Base-by-base conservation (phyloP, 2,329 filamentous ascomycete genomes). In the Fusarium siculi region DNA sequence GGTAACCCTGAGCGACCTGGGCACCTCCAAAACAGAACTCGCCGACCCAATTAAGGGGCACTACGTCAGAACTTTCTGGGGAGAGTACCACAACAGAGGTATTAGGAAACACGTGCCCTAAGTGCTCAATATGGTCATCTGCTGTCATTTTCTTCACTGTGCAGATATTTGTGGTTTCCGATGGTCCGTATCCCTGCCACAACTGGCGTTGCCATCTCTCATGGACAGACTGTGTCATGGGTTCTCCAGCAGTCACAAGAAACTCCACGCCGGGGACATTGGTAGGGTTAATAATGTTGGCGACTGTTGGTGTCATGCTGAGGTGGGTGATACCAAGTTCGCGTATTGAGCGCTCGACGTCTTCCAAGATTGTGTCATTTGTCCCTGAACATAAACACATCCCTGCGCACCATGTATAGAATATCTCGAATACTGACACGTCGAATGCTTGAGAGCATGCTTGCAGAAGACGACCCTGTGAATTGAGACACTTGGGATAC, bases 381-480 rank as follows among this genome's bases (percentile, higher is more conserved):
- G 86, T 88, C 0, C 91, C 92, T 4, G 93, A 89, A 78, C 93
- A 97, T 18, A 97, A 85, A 68, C 92, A 93, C 85, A 96, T 93
- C 8, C 94, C 94, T 39, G 87, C 87, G 52, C 89, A 88, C 92
- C 94, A 97, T 1, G 94, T 86, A 76, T 94, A 97, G 79, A 97
- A 96, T 19, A 97, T 95, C 77, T 97, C 95, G 78, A 97, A 97
- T 0, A 97, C 93, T 1, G 94, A 97, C 4, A 97, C 91, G 77
- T 97, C 93, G 78, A 97, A 97, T 1, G 92, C 92, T 77, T 95
- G 93, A 1, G 93, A 96, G 77, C 93, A 97, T 5, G 93, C 90
- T 80, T 97, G 95, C 1, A 97, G 84, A 37, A 97, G 84, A n/a
- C 90, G 88, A 2, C 90, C 88, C 2, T 81, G 75, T 3, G 75